These are phyloP conservation scores for Sarocladiaceae sp. DNA, from an alignment of 2,329 filamentous ascomycete genomes.

Conservation along the genomic window DNA sequence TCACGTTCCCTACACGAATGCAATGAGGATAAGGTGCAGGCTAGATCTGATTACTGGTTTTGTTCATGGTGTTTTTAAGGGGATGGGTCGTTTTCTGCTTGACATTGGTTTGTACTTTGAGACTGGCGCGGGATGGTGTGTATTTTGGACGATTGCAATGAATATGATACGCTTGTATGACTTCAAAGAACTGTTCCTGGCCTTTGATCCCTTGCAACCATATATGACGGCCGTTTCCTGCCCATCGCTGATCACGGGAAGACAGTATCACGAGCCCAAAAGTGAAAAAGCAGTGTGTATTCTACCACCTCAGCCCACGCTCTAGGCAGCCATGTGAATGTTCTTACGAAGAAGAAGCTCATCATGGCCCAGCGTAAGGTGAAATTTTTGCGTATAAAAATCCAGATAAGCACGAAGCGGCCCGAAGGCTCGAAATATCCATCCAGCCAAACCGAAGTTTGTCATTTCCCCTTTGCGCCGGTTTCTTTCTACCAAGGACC, in stretches of 20 bases:
- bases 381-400: neutral
- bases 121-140: neutral
- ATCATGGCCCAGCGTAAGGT: too few relatives aligned
- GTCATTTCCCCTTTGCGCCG: neutral
- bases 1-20: too few relatives aligned
- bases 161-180: conserved; percentile 5
- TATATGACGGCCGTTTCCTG: neutral
- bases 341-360: too few relatives aligned
- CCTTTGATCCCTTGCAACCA: neutral
- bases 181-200: neutral
- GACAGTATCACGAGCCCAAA: neutral
- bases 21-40: too few relatives aligned
- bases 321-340: too few relatives aligned
- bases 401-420: conserved; percentile 1
- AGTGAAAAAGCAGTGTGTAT: neutral
- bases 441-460: neutral
- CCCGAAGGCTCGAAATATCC: neutral
- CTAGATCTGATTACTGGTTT: neutral
- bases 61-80: neutral
- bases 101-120: neutral
- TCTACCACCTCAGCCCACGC: neutral
- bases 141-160: conserved; percentile 1
- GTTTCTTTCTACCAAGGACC: conserved; percentile 6
- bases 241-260: neutral
- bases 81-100: neutral